Base-by-base conservation (phyloP, 345 rosid genomes). In the Rhizophora apiculata region DNA sequence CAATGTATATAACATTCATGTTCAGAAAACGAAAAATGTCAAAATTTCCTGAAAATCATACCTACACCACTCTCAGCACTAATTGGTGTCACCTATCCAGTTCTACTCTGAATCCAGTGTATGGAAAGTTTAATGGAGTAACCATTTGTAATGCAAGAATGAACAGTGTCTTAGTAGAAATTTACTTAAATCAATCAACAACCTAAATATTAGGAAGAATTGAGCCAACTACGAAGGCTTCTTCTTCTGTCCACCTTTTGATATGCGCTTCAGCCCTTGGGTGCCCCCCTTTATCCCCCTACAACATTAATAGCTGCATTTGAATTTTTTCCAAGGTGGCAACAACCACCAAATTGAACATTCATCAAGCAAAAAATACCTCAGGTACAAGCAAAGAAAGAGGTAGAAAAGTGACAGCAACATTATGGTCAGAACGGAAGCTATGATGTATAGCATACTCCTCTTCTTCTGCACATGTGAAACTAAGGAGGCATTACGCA, bases 381-480 rank as follows among this genome's bases (percentile, higher is more conserved):
- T 67, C 62, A 9, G 56, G 46, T 71, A 76, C 76, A 71, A 24
- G 65, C 67, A 71, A 32, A 76, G 21, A 75, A 76, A 76, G 49
- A 30, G 9, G 58, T 71, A 76, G 80, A 71, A 76, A 49, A 76
- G 69, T 32, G n/a, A 54, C 68, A 76, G 60, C 72, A 76, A n/a
- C 60, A 67, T 29, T 43, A 76, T 13, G 56, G 51, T 49, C 76
- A 76, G 39, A 39, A 76, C 69, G 15, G 80, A 76, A 21, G 57
- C 29, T 31, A 76, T 29, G 20, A 71, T 68, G 68, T 71, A 71
- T 22, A 76, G 61, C 48, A 36, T 24, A 31, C 72, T 71, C 2
- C 51, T 76, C 57, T 46, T 9, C 69, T 62, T 76, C 76, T 76
- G 72, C 72, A 66, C 32, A 34, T 20, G 32, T 6, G 34, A 24